phyloP scores from a whole-genome alignment of 2,329 filamentous ascomycete species.

The Biscogniauxia sp. region DNA sequence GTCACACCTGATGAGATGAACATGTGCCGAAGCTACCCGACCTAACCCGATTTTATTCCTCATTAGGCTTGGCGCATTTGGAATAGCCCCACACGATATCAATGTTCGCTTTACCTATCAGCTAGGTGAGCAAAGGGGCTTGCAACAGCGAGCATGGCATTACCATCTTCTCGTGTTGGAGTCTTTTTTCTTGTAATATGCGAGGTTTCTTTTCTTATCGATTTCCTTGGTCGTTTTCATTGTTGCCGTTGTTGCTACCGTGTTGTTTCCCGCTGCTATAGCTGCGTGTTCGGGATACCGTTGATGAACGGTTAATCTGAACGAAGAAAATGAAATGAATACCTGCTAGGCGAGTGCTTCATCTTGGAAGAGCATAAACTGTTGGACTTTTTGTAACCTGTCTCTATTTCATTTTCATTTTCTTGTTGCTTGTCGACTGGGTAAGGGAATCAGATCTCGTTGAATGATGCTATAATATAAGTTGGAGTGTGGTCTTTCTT shows the following conservation, averaged over 20 bases:
- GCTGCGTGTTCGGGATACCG: too few relatives aligned
- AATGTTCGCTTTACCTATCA: neutral
- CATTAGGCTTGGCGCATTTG: neutral
- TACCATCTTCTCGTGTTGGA: too few relatives aligned
- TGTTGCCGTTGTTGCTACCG: too few relatives aligned
- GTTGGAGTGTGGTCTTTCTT: neutral
- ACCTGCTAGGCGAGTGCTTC: too few relatives aligned
- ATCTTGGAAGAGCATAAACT: too few relatives aligned
- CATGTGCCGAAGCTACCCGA: neutral
- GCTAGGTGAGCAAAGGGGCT: neutral
- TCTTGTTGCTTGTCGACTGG: neutral
- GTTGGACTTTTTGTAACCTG: too few relatives aligned
- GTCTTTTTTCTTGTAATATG: too few relatives aligned
- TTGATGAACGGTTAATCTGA: too few relatives aligned
- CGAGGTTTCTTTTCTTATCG: too few relatives aligned
- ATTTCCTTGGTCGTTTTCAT: too few relatives aligned
- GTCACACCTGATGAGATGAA: neutral
- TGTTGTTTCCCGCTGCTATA: too few relatives aligned
- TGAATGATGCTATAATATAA: neutral
- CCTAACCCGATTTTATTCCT: neutral
- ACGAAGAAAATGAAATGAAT: too few relatives aligned
- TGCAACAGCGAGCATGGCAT: neutral
- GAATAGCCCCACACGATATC: neutral
- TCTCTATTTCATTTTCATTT: neutral
- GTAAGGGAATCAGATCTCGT: neutral